These are phyloP conservation scores for Aphanomyces stellatus DNA, from an alignment of 352 stramenopile species.

Conservation along the genomic window DNA sequence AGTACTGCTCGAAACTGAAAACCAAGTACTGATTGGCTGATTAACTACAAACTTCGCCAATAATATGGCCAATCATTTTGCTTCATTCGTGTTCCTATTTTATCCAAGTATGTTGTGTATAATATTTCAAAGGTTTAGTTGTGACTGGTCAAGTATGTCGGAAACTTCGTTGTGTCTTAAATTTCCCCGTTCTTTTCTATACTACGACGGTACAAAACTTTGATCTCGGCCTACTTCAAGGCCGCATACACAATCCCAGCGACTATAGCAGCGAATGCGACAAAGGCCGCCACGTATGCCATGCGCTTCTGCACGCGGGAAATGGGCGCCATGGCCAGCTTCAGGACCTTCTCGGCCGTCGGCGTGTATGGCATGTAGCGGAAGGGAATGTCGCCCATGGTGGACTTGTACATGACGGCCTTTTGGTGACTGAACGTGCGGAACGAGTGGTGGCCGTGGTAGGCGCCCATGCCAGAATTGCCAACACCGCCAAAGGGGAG, in stretches of 20 bases:
- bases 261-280: not conserved
- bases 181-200: no score
- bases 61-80: no score
- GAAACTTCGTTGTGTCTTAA: no score
- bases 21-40: no score
- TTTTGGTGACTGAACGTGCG: constrained; percentile 66
- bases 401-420: constrained; percentile 55
- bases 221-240: not conserved
- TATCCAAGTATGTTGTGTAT: no score
- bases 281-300: not conserved
- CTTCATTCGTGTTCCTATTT: no score
- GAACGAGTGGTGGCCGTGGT: constrained; percentile 77
- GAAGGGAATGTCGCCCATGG: constrained; percentile 36
- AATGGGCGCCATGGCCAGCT: not conserved
- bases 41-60: no score
- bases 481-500: constrained; percentile 32
- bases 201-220: no score
- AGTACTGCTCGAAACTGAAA: no score
- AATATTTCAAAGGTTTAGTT: no score
- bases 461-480: constrained; percentile 65
- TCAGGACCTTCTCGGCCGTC: not conserved
- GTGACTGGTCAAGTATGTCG: no score
- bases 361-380: constrained; percentile 44
- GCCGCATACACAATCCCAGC: not conserved
- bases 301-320: not conserved